Base-by-base conservation (phyloP, 306 rosid genomes). In the Gillenia trifoliata region DNA sequence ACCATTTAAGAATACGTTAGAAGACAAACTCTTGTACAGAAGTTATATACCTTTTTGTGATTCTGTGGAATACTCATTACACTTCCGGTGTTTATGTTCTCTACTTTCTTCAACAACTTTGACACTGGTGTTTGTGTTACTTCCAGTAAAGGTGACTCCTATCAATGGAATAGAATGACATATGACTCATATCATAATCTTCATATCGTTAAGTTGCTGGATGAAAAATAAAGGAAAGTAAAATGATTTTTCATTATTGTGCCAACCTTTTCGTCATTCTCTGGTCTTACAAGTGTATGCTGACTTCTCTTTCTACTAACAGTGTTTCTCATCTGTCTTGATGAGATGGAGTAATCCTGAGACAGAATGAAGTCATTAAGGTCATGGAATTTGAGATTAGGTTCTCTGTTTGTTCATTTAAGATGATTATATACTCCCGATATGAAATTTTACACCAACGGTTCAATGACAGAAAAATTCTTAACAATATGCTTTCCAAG, bases 51-150 rank as follows among this genome's bases (percentile, higher is more conserved):
- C 97, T 92, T 92, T 74, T 85, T 94, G 73, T 86, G 99, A 75
- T 85, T 96, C 85, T 87, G 85, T 36, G 97, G 94, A 65, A 92
- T 90, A 80, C 75, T 88, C 85, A 83, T 75, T 50, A 71, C 83
- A 82, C 83, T 90, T 83, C 90, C 95, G 31, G 90, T 68, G 79
- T 88, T 86, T 29, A 77, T 73, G 41, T 82, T 84, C 79, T 91
- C 92, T 71, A 83, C 95, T 85, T 89, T 88, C 83, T 87, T 85
- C 85, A 88, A 83, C 86, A 90, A 71, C 85, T 86, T 84, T 64
- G 97, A 88, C 41, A 90, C 88, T 28, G 96, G 96, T 77, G 97
- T 84, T 78, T 86, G 91, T 55, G 86, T 75, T 83, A 73, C 87
- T 83, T 78, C 91, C 72, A 55, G 20, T 81, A 70, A 78, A 71